These are phyloP conservation scores for Cantharellus cinnabarinus DNA, from an alignment of 768 basidiomycete genomes.

Conservation along the genomic window DNA sequence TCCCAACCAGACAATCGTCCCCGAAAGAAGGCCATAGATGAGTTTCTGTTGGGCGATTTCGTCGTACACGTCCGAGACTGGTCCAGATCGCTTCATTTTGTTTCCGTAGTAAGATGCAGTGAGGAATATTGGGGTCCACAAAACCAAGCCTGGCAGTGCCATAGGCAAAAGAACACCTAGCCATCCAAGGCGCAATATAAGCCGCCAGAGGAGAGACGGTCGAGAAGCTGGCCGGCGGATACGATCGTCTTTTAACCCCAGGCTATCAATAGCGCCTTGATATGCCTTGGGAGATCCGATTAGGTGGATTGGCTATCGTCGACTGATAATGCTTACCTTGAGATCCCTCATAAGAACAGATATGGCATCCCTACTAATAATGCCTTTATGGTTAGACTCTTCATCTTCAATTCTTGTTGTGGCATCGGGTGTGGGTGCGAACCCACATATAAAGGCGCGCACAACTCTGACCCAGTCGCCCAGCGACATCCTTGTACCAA, in stretches of 20 bases:
- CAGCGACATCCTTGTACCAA: slow-evolving; percentile 70
- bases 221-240: slow-evolving; percentile 23
- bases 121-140: slow-evolving; percentile 65
- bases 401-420: neutral
- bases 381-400: neutral
- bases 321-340: neutral
- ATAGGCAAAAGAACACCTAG: slow-evolving; percentile 37
- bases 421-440: neutral
- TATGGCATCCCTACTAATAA: neutral
- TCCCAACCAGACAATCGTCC: slow-evolving; percentile 41
- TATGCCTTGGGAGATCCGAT: slow-evolving; percentile 28
- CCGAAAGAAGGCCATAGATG: slow-evolving; percentile 59
- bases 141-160: slow-evolving; percentile 53
- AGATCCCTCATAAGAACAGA: neutral
- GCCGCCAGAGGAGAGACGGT: slow-evolving; percentile 32
- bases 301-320: no score
- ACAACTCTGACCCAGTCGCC: slow-evolving; percentile 69
- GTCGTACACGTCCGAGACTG: slow-evolving; percentile 71
- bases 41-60: slow-evolving; percentile 83
- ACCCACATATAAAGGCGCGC: slow-evolving; percentile 34
- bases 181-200: slow-evolving; percentile 46
- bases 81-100: slow-evolving; percentile 63
- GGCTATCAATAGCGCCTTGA: slow-evolving; percentile 45
- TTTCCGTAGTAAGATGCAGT: slow-evolving; percentile 50
- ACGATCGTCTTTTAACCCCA: slow-evolving; percentile 72